These are phyloP conservation scores for Phyllosticta paracitricarpa DNA, from an alignment of 2,329 filamentous ascomycete species.

Conservation along the genomic window DNA sequence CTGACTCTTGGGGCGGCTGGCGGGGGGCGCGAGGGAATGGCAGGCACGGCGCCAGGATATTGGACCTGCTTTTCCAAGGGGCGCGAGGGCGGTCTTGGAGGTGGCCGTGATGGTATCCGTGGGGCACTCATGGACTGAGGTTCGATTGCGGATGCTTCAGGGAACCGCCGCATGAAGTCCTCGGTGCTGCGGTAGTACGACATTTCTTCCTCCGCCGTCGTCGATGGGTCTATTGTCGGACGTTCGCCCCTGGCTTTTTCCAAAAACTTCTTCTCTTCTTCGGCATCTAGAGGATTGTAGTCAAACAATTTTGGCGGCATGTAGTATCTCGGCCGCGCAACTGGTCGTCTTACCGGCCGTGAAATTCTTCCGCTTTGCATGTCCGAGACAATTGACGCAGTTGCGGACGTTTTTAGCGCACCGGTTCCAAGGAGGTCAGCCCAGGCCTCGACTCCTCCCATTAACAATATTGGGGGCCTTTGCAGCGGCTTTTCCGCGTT, in stretches of 20 bases:
- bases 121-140: constrained; percentile 47
- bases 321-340: constrained; percentile 42
- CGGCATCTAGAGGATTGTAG: constrained; percentile 63
- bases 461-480: constrained; percentile 63
- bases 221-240: constrained; percentile 24
- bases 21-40: constrained; percentile 48
- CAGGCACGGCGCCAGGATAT: constrained; percentile 47
- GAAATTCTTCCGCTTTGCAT: constrained; percentile 31
- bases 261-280: constrained; percentile 75
- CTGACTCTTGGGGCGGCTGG: constrained; percentile 51
- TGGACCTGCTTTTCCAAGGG: constrained; percentile 24
- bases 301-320: constrained; percentile 49
- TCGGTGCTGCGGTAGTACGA: constrained; percentile 58
- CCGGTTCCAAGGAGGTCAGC: constrained; percentile 65
- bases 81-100: constrained; percentile 21
- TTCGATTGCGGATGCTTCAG: constrained; percentile 53
- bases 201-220: constrained; percentile 17
- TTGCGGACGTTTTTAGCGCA: constrained; percentile 50
- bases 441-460: constrained; percentile 82
- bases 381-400: constrained; percentile 40
- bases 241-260: constrained; percentile 62
- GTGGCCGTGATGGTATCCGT: constrained; percentile 19
- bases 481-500: constrained; percentile 69
- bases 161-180: constrained; percentile 75
- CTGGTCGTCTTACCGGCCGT: constrained; percentile 43